Conservation (phyloP, 2,329 filamentous ascomycete species). For the Rugonectria rugulosa region DNA sequence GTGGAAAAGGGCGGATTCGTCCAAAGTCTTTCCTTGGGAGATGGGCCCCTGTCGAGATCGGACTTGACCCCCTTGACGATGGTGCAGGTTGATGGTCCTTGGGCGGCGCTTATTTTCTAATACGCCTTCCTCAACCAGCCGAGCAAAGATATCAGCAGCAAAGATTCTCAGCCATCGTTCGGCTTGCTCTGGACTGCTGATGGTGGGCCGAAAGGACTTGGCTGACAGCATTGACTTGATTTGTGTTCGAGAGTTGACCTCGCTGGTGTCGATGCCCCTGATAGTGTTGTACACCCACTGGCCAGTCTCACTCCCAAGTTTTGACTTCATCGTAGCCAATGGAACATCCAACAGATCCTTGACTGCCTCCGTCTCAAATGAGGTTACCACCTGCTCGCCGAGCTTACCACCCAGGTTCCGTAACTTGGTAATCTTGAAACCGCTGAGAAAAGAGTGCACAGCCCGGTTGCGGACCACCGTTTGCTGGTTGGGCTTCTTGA, state of each 20-base stretch:
- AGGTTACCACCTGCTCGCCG: conserved; percentile 83
- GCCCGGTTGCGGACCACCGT: conserved; percentile 92
- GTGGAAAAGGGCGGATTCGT: conserved; percentile 75
- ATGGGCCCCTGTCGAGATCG: conserved; percentile 80
- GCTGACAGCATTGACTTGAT: conserved; percentile 98
- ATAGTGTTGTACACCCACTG: conserved; percentile 86
- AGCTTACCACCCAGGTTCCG: conserved; percentile 94
- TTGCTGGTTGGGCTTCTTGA: conserved; percentile 94
- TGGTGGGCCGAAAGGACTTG: conserved; percentile 89
- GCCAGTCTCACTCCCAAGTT: conserved; percentile 84
- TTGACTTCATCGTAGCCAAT: conserved; percentile 77
- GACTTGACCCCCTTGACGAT: conserved; percentile 76
- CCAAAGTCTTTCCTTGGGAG: conserved; percentile 75
- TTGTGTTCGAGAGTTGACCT: conserved; percentile 89
- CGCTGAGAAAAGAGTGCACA: conserved; percentile 77
- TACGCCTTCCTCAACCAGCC: conserved; percentile 89
- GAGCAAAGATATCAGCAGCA: conserved; percentile 86
- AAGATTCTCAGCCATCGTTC: conserved; percentile 90
- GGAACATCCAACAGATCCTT: conserved; percentile 76
- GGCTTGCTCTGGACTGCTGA: conserved; percentile 80
- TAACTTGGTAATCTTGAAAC: conserved; percentile 94
- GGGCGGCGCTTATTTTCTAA: conserved; percentile 87
- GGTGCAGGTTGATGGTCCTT: conserved; percentile 84
- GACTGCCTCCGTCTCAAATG: conserved; percentile 82
- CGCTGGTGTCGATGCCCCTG: conserved; percentile 83